Base-by-base conservation (phyloP, 768 basidiomycete species). In the Dentipellis fragilis region DNA sequence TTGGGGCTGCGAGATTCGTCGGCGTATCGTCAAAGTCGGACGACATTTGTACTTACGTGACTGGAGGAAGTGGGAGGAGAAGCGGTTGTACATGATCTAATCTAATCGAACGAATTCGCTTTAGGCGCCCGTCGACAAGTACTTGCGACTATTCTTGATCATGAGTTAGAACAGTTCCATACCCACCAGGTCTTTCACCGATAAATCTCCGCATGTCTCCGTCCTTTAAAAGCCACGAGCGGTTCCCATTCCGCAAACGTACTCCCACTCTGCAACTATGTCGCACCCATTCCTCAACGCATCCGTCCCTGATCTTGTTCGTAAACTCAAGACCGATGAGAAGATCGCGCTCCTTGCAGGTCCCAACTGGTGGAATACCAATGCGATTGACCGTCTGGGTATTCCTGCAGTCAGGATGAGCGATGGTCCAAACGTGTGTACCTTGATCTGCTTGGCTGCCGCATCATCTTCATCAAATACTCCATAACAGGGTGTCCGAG, bases 301-400 rank as follows among this genome's bases (percentile, higher is more conserved):
- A 4, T 69, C 71, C 46, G 74, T 86, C 46, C 70, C 75, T 2
- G 74, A 82, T 42, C 74, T 86, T 49, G 65, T 73, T 46, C 67
- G 71, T 52, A 72, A 76, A 60, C 73, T 86, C 54, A 77, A 74
- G 48, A 73, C 73, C 5, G 80, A 84, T 21, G 84, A 85, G 71
- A 85, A 85, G 67, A 80, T 84, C 53, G 66, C 75, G 3, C 72
- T 87, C 16, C 74, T 85, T 3, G 75, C 80, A 23, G 84, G 80
- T 12, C 82, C 81, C 7, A 80, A 83, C 60, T 85, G 82, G 81
- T 86, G 85, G 84, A 84, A 84, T 62, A 85, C 84, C 14, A 73
- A 72, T 37, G 59, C 77, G 16, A 73, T 87, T 54, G 69, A 73
- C 10, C 73, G 84, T 21, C 74, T 86, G 16, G 73, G 71, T n/a